Base-by-base conservation (phyloP, 2,329 filamentous ascomycete genomes). In the Ceratocystis alfenasii region DNA sequence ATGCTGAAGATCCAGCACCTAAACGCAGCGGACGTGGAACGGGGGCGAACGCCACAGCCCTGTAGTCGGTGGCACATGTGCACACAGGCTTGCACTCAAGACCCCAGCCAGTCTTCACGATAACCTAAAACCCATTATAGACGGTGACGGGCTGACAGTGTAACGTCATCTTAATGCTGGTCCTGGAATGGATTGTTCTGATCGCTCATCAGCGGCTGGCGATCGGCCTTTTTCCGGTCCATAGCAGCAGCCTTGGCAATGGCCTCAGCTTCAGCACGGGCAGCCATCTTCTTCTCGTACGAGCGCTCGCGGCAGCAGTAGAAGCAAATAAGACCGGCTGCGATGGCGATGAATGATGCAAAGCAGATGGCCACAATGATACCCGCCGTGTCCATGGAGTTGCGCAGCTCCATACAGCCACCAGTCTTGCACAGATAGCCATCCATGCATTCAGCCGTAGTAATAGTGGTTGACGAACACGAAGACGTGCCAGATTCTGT, bases 301-400 rank as follows among this genome's bases (percentile, higher is more conserved):
- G 73, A 73, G 70, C 77, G 75, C 69, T 84, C 81, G 68, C 75
- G 75, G 76, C 77, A 80, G 78, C 80, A 83, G 69, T 79, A 74
- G 75, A 79, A 79, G 71, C 78, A 76, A 66, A 84, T 72, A 68
- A 74, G 69, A 61, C 70, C 73, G 68, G 79, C 68, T 69, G 75
- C 73, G 63, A 75, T 55, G 69, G 74, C 72, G 68, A 79, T 70
- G 67, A 72, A 74, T n/a, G 72, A 68, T 66, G 74, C 78, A 46
- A 85, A 78, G 72, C 79, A 70, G 69, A 80, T 73, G 70, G 77
- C 74, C 68, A 83, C 75, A 71, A 81, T 74, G 70, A 81, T 74
- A 68, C 78, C 80, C 50, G 74, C 74, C 1, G 76, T 70, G 69
- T 76, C 76, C 65, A 83, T 74, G 22, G 8, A 53, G 70, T 78